Conservation (phyloP, 192 early-diverging fungal genomes). For the Powellomyces hirtus region DNA sequence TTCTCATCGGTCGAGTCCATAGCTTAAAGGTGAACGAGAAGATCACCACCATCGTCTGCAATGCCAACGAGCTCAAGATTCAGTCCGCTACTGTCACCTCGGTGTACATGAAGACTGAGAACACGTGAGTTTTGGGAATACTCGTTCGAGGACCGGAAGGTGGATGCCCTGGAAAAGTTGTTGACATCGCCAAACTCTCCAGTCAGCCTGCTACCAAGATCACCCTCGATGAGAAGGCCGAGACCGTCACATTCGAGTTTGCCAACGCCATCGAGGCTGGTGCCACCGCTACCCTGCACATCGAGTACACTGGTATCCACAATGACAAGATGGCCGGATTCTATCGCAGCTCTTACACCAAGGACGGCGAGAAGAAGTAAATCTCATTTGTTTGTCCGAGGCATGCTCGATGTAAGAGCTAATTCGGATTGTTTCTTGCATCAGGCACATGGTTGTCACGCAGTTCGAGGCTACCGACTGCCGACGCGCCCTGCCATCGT, state of each 20-base stretch:
- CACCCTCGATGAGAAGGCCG: slow-evolving; percentile 34
- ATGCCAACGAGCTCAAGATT: slow-evolving; percentile 46
- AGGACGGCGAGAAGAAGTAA: slow-evolving; percentile 44
- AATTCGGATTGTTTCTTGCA: too few species aligned
- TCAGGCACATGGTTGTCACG: slow-evolving; percentile 77
- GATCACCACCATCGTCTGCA: slow-evolving; percentile 37
- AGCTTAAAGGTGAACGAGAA: slow-evolving; percentile 45
- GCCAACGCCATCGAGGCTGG: slow-evolving; percentile 42
- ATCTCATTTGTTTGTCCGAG: neutral
- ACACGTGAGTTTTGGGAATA: slow-evolving; percentile 4
- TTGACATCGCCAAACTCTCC: neutral
- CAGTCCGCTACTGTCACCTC: slow-evolving; percentile 28
- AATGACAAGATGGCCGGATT: slow-evolving; percentile 91
- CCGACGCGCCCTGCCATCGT: slow-evolving; percentile 92
- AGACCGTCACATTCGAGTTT: slow-evolving; percentile 53
- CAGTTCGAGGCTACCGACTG: slow-evolving; percentile 95
- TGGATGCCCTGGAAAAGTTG: neutral
- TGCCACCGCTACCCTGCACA: slow-evolving; percentile 37
- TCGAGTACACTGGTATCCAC: slow-evolving; percentile 54
- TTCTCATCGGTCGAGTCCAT: neutral
- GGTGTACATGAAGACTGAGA: slow-evolving; percentile 34
- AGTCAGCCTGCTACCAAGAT: slow-evolving; percentile 48
- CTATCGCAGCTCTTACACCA: slow-evolving; percentile 78
- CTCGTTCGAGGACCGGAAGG: neutral
- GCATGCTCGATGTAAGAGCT: too few species aligned